Base-by-base conservation (phyloP, 1,284 basidiomycete genomes). In the Ceratorhiza oryzae-sativae region DNA sequence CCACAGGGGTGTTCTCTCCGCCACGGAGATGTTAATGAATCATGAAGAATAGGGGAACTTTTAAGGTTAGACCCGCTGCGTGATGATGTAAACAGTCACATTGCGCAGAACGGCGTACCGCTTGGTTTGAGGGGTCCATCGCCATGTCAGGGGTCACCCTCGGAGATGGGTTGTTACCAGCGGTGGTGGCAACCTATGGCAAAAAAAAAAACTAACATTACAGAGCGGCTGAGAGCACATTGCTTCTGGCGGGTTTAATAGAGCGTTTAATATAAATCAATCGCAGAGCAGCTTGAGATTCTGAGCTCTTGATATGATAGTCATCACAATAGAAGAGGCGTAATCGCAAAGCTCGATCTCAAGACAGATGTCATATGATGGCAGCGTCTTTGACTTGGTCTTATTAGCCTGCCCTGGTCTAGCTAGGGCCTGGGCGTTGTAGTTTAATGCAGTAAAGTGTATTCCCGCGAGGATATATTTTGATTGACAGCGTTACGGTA, bases 281-380 rank as follows among this genome's bases (percentile, higher is more conserved):
- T 62, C 39, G 27, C 45, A 18, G 8, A 46, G 25, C 20, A 53
- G 25, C 49, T 53, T 6, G 13, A 36, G 48, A 48, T 46, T 30
- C 23, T 25, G 41, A 48, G 30, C 42, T 62, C 60, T 46, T 46
- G 60, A 48, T 34, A 27, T 49, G 60, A 49, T 62, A 62, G 32
- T 41, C 55, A 18, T 27, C n/a, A 36, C n/a, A 39, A 30, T 58
- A 39, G 34, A 58, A 45, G 45, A 48, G 60, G 25, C 60, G 41
- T 49, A 62, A 62, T 62, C 34, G 23, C n/a, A 45, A 61, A 27
- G 13, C 9, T 13, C 1, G 41, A 39, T 5, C 36, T 59, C 32
- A 20, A 23, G 34, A 20, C 20, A 39, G 20, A 41, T 34, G 23
- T 23, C 32, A 23, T 36, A 15, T 55, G n/a, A 25, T 59, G 36